Evolutionary conservation across 495 filamentous ascomycete species (phyloP).

Genomic region (Aspergillus biplanus): DNA sequence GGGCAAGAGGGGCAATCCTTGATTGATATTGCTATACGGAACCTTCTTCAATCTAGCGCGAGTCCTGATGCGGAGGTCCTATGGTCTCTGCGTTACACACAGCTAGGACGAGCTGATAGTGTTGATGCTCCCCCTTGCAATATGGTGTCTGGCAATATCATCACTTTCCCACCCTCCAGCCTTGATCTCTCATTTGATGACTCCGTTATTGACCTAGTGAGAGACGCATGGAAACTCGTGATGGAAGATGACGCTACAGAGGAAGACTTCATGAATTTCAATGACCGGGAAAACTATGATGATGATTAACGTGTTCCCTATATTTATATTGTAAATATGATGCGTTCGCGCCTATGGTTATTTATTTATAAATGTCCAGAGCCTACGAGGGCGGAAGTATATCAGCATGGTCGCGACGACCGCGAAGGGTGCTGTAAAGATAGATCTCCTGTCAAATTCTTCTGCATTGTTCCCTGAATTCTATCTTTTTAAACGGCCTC

Average conservation of each 20-base stretch:
- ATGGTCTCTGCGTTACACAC: slow-evolving; percentile 68
- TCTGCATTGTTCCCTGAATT: too few relatives aligned
- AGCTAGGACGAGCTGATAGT: slow-evolving; percentile 37
- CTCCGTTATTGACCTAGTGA: slow-evolving; percentile 59
- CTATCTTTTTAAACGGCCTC: too few relatives aligned
- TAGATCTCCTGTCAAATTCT: too few relatives aligned
- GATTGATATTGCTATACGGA: slow-evolving; percentile 58
- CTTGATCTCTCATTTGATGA: slow-evolving; percentile 74
- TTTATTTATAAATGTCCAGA: not conserved
- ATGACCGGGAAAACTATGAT: slow-evolving; percentile 43
- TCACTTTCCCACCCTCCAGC: slow-evolving; percentile 55
- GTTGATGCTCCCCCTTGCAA: slow-evolving; percentile 22
- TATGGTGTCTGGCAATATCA: slow-evolving; percentile 32
- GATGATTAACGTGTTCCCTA: slow-evolving; percentile 31
- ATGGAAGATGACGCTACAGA: slow-evolving; percentile 52
- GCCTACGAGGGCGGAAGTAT: too few relatives aligned
- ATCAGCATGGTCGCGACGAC: too few relatives aligned
- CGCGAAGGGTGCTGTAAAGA: too few relatives aligned
- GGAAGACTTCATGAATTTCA: slow-evolving; percentile 66
- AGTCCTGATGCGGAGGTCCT: slow-evolving; percentile 47
- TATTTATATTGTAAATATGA: slow-evolving; percentile 2
- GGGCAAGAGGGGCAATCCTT: slow-evolving; percentile 40
- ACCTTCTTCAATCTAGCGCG: slow-evolving; percentile 50
- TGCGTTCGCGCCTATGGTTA: not conserved
- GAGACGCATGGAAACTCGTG: slow-evolving; percentile 64